Evolutionary conservation across 345 rosid genomes (phyloP), one percentile per base, ranked within the genome.

Genomic region (Limnanthes douglasii): DNA sequence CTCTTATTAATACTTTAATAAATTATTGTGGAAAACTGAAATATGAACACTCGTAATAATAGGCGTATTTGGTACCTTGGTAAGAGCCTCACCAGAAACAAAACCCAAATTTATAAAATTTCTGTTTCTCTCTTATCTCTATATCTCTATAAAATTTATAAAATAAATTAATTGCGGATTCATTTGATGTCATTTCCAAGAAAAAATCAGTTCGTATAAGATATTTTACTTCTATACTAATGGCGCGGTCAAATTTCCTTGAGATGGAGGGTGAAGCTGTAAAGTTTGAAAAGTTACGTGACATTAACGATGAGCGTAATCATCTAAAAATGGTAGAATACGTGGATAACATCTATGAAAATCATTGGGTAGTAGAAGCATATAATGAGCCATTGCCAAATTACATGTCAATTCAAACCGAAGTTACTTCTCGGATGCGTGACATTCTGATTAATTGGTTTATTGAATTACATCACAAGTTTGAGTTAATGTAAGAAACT

Each of bases 381-480:
- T 53, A 72, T 25, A 53, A 57, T 58, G 62, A 68, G 38, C 50
- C 69, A 33, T 27, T 56, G 51, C 80, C 46, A 45, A 50, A 62
- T 61, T 77, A 84, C 59, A 50, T 79, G 75, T 59, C 72, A 37
- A 46, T 52, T 41, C 92, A 72, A 42, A 38, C 65, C 19, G 77
- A 74, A 23, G 60, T 75, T 53, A 68, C 73, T 19, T 77, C 92
- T 53, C 60, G 40, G 28, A 79, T 79, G 66, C 75, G 98, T 53
- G 82, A 82, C 60, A 69, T 90, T 43, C 58, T 90, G 64, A 57
- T 90, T 66, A 90, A 90, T 64, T 90, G 98, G 98, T 72, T 90
- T 34, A 54, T 84, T 57, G 98, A 90, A 68, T 95, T 79, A 46
- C 97, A 88, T 62, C 53, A 49, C 43, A 88, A 72, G 60, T 88